phyloP scores from a whole-genome alignment of 129 eudicot species.

The Deinandra increscens region DNA sequence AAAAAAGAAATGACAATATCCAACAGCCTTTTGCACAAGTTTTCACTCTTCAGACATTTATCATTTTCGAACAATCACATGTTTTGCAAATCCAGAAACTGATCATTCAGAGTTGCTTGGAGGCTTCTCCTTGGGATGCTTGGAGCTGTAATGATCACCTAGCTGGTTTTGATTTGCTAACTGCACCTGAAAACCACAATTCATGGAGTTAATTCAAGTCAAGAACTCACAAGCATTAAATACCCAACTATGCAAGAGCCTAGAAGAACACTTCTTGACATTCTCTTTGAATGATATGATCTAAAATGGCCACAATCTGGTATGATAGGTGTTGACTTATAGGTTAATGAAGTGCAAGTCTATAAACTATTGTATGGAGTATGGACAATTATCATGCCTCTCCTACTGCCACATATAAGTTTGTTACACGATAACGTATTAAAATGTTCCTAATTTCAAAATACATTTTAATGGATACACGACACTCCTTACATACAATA shows the following conservation, averaged over 20 bases:
- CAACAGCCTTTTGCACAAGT: conserved; percentile 2
- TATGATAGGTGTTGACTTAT: background rate
- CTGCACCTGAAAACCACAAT: conserved; percentile 51
- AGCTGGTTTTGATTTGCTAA: conserved; percentile 93
- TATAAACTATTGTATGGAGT: background rate
- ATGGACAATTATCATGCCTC: background rate
- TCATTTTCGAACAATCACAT: conserved; percentile 1
- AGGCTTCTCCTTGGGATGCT: conserved; percentile 89
- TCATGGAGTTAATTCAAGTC: background rate
- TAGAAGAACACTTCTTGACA: background rate
- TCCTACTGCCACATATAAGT: background rate
- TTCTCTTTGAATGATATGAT: background rate
- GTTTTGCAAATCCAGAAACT: background rate
- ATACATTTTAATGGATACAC: background rate
- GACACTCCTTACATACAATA: background rate
- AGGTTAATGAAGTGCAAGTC: background rate
- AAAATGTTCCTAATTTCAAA: background rate
- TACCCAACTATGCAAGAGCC: background rate
- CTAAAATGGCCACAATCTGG: background rate
- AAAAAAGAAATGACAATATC: background rate
- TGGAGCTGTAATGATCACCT: conserved; percentile 77
- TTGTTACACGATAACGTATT: background rate
- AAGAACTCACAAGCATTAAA: conserved; percentile 11
- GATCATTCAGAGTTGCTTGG: conserved; percentile 75
- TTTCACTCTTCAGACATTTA: conserved; percentile 13